A percentile compares a stretch with the other conserved stretches of the same genome.
phyloP scores from a whole-genome alignment of 2,329 filamentous ascomycete species.

The Arthrobotrys pseudoclavata region DNA sequence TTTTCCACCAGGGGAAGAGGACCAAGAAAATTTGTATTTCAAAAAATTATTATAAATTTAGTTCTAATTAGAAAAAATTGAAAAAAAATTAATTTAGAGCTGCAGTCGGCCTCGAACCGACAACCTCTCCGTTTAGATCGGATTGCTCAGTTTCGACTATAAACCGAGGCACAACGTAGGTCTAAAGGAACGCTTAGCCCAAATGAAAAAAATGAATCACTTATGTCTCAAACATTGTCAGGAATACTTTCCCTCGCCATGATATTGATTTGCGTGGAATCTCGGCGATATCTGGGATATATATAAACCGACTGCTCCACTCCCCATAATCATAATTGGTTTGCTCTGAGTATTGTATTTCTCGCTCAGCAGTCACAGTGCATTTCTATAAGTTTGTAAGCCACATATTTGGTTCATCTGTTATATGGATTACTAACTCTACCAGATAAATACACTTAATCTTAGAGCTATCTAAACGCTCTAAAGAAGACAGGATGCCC shows the following conservation, averaged over 20 bases:
- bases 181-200: too few relatives aligned
- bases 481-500: background rate
- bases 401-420: too few relatives aligned
- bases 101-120: too few relatives aligned
- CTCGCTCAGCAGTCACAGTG: background rate
- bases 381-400: background rate
- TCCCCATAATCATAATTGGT: background rate
- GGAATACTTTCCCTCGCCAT: background rate
- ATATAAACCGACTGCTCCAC: background rate
- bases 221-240: background rate
- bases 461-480: background rate
- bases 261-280: constrained; percentile 1
- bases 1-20: too few relatives aligned
- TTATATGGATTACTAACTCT: background rate
- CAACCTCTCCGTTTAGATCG: too few relatives aligned
- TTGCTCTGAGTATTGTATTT: background rate
- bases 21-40: too few relatives aligned
- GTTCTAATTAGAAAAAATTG: too few relatives aligned
- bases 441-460: background rate
- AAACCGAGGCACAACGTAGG: too few relatives aligned
- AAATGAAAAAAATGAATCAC: constrained; percentile 8
- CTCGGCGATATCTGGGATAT: constrained; percentile 7
- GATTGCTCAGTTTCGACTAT: too few relatives aligned
- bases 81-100: too few relatives aligned
- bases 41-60: too few relatives aligned